Percentiles rank a stretch among this genome's conserved stretches.
phyloP scores from a whole-genome alignment of 306 rosid species.

The Rosa rugosa region DNA sequence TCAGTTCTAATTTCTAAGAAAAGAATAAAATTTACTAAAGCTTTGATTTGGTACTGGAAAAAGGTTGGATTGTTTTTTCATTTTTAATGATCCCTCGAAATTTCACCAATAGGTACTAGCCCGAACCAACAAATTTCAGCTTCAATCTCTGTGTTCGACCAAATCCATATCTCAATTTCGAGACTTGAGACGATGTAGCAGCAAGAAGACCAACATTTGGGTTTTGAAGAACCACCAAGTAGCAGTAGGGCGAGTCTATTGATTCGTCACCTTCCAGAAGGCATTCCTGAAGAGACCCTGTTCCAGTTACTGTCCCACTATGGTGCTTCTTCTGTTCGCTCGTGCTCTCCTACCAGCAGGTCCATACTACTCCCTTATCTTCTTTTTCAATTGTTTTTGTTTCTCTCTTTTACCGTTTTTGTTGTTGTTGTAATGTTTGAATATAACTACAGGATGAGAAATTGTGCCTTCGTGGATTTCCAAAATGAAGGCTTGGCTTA shows the following conservation, averaged over 20 bases:
- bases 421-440: not conserved
- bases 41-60: too few relatives aligned
- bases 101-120: too few relatives aligned
- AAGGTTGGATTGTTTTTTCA: too few relatives aligned
- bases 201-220: constrained; percentile 16
- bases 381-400: not conserved
- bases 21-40: too few relatives aligned
- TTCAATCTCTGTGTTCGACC: too few relatives aligned
- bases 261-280: constrained; percentile 73
- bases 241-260: constrained; percentile 44
- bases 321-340: constrained; percentile 71
- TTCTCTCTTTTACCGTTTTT: not conserved
- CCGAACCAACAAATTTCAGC: too few relatives aligned
- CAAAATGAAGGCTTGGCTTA: constrained; percentile 61
- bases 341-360: constrained; percentile 48
- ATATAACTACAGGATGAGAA: constrained; percentile 52
- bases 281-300: constrained; percentile 67
- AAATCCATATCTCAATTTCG: not conserved
- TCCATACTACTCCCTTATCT: constrained; percentile 1
- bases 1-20: too few relatives aligned
- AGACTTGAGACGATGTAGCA: constrained; percentile 10
- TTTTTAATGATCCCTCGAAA: too few relatives aligned
- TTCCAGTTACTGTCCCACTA: constrained; percentile 63
- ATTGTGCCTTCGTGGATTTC: constrained; percentile 79
- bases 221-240: constrained; percentile 32